Evolutionary conservation across 306 rosid species (phyloP).

Genomic region (Abrus pulchellus): DNA sequence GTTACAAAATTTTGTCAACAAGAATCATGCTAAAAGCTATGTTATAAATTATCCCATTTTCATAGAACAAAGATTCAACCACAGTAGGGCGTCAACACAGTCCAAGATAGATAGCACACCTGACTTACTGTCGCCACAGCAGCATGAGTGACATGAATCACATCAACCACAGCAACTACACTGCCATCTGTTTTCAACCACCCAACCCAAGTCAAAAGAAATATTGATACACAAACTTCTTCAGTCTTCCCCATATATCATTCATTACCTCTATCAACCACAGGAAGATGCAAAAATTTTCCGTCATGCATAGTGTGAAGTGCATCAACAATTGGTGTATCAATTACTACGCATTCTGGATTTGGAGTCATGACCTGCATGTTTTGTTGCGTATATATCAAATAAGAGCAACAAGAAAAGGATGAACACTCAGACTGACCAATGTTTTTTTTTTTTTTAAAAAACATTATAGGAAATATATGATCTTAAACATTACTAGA

Average conservation of each 20-base stretch:
- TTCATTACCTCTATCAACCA: constrained; percentile 85
- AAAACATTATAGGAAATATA: constrained; percentile 30
- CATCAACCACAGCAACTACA: constrained; percentile 87
- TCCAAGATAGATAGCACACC: constrained; percentile 50
- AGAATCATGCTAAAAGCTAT: constrained; percentile 15
- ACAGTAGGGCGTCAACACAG: constrained; percentile 23
- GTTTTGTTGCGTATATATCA: constrained; percentile 46
- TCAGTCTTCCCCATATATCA: constrained; percentile 26
- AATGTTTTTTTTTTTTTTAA: constrained; percentile 15
- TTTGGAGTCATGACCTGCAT: constrained; percentile 96
- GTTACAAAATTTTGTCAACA: constrained; percentile 27
- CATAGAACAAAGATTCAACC: constrained; percentile 30
- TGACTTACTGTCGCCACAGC: constrained; percentile 94
- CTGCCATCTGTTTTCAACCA: constrained; percentile 73
- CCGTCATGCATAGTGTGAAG: constrained; percentile 98
- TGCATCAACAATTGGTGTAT: constrained; percentile 96
- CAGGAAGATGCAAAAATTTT: constrained; percentile 95
- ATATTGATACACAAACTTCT: constrained; percentile 16
- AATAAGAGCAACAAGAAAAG: constrained; percentile 30
- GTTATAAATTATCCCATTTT: constrained; percentile 36
- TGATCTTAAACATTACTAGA: constrained; percentile 22
- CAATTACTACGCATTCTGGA: constrained; percentile 88
- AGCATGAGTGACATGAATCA: constrained; percentile 95
- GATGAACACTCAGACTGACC: constrained; percentile 31
- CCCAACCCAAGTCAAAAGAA: constrained; percentile 53